Evolutionary conservation across 352 stramenopile species (phyloP), one percentile per base, ranked within the genome.

Genomic region (Globisporangium radiosum): DNA sequence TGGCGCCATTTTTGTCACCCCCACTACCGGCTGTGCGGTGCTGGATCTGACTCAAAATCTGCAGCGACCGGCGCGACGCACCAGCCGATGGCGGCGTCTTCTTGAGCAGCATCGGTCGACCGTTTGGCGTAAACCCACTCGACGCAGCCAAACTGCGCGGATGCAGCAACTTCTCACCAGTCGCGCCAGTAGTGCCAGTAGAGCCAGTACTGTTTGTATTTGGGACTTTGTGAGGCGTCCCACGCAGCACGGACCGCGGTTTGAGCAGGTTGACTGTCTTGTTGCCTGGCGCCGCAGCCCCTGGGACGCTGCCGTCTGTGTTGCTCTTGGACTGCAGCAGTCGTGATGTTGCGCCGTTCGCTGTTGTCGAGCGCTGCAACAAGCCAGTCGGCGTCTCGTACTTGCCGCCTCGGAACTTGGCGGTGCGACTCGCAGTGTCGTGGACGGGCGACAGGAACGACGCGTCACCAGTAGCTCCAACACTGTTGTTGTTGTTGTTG

Each of bases 221-320:
- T 36, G 44, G 40, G 7, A 60, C 47, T 44, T 69, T 37, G 19
- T 62, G 49, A 39, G 44, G 49, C 40, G 60, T 55, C 37, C 66
- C 50, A 49, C 57, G 62, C 17, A 71, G 57, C 36, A 92, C 80
- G 1, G 81, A 88, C 19, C 84, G 81, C 3, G 81, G 81, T 59
- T 91, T 90, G 45, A 94, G 70, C 72, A 83, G 89, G 65, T 94
- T 90, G 9, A 92, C 80, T 8, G 80, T 75, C 64, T 90, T 89
- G 59, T 66, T 73, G 25, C 43, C 33, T 10, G 5, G 5, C 17
- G 10, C 50, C 19, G 40, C 40, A 8, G 40, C 40, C 40, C 11
- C 40, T 13, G 7, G 40, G 19, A 52, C 59, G 40, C 42, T 66
- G 9, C 52, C 66, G n/a, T 78, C 75, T 36, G 57, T 77, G n/a